Conservation (phyloP, 768 basidiomycete species). For the Hygrocybe coccinea region DNA sequence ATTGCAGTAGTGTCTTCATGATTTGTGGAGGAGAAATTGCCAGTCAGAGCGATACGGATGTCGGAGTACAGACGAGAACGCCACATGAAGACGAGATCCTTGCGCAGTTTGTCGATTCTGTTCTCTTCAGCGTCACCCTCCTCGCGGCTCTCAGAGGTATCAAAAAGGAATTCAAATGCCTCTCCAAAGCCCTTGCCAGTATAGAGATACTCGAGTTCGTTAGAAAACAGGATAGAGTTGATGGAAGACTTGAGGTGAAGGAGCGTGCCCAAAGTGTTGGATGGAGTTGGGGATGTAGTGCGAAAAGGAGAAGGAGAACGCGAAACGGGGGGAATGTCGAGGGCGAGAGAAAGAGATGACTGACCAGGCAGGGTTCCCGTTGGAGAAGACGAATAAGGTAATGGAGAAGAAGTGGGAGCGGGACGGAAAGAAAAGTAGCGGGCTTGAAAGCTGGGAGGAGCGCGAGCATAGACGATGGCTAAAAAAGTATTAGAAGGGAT, state of each 20-base stretch:
- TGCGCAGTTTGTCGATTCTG: constrained; percentile 79
- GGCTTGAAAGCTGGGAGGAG: constrained; percentile 85
- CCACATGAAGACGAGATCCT: constrained; percentile 97
- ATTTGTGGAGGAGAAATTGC: constrained; percentile 57
- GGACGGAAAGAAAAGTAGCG: constrained; percentile 81
- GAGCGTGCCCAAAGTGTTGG: constrained; percentile 39
- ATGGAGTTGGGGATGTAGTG: constrained; percentile 43
- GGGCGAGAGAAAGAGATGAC: constrained; percentile 56
- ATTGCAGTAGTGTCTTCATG: constrained; percentile 72
- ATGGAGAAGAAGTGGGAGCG: constrained; percentile 49
- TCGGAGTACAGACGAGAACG: constrained; percentile 90
- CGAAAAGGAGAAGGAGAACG: constrained; percentile 44
- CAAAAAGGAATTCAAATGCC: constrained; percentile 84
- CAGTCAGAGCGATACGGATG: constrained; percentile 73
- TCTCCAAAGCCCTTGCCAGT: constrained; percentile 87
- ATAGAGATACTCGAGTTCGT: constrained; percentile 92
- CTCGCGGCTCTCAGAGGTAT: constrained; percentile 54
- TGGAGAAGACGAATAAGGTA: constrained; percentile 44
- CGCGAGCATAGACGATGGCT: constrained; percentile 95
- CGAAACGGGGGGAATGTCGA: constrained; percentile 41
- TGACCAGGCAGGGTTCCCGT: constrained; percentile 48
- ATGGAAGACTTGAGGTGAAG: constrained; percentile 63
- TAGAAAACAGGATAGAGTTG: constrained; percentile 77
- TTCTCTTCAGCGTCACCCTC: constrained; percentile 40
- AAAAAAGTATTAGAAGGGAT: not conserved